Percentiles rank a stretch among this genome's conserved stretches.
Evolutionary conservation across 352 stramenopile species (phyloP).

Genomic region (Pythium biforme): DNA sequence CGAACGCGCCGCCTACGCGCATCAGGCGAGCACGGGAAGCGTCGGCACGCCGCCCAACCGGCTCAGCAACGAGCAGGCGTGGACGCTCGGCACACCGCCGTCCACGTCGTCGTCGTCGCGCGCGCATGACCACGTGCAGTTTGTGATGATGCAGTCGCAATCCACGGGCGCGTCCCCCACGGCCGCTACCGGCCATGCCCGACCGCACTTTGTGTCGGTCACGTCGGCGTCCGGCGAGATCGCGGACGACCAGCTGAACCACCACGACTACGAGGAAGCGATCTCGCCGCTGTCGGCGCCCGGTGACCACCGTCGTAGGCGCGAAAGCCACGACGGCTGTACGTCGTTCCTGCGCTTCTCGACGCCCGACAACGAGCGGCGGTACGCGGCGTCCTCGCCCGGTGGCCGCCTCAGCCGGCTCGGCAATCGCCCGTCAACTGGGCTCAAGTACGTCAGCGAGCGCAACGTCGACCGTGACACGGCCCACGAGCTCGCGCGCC

Average conservation of each 20-base stretch:
- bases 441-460: constrained; percentile 35
- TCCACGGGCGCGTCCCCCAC: constrained; percentile 7
- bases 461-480: constrained; percentile 43
- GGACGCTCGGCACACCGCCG: constrained; percentile 8
- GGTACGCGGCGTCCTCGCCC: constrained; percentile 22
- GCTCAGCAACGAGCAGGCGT: constrained; percentile 1
- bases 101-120: neutral
- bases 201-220: constrained; percentile 14
- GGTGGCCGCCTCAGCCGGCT: constrained; percentile 21
- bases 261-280: constrained; percentile 1
- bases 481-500: constrained; percentile 67
- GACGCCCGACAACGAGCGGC: constrained; percentile 6
- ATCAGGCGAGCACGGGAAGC: constrained; percentile 8
- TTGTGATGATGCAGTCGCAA: constrained; percentile 23
- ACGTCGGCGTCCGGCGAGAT: neutral
- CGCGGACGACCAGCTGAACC: constrained; percentile 1
- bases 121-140: constrained; percentile 22
- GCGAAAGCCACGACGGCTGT: constrained; percentile 15
- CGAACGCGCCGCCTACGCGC: constrained; percentile 2
- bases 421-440: constrained; percentile 18
- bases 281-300: constrained; percentile 12
- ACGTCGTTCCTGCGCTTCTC: constrained; percentile 11
- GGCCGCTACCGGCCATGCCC: neutral
- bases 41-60: constrained; percentile 4
- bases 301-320: neutral